Conservation (phyloP, 805 yeast genomes). For the Saccharomycopsis sp. region DNA sequence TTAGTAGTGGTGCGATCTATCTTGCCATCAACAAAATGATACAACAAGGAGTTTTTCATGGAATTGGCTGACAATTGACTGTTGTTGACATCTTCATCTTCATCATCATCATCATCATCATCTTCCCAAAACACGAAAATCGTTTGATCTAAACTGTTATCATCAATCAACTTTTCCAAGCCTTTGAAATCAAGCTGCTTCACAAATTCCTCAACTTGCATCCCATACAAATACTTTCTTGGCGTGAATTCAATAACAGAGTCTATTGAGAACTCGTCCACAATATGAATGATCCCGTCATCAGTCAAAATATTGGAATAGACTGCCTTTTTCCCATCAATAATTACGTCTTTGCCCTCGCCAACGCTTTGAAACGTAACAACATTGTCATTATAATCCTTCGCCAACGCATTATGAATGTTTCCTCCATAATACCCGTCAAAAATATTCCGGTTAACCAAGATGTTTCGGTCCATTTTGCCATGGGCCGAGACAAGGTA, state of each 20-base stretch:
- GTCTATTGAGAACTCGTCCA: slow-evolving; percentile 27
- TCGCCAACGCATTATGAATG: slow-evolving; percentile 16
- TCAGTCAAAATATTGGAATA: slow-evolving; percentile 35
- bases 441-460: slow-evolving; percentile 31
- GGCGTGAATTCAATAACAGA: slow-evolving; percentile 37
- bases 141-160: slow-evolving; percentile 43
- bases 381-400: slow-evolving; percentile 26
- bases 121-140: slow-evolving; percentile 44
- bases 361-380: slow-evolving; percentile 23
- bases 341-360: slow-evolving; percentile 29
- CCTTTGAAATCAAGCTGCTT: slow-evolving; percentile 59
- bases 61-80: too few species aligned
- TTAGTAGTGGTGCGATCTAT: slow-evolving; percentile 30
- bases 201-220: slow-evolving; percentile 54
- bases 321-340: slow-evolving; percentile 31
- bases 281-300: slow-evolving; percentile 44
- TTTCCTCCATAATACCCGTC: slow-evolving; percentile 40
- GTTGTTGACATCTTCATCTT: slow-evolving; percentile 7
- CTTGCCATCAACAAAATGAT: slow-evolving; percentile 52
- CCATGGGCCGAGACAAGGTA: slow-evolving; percentile 34
- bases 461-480: slow-evolving; percentile 23
- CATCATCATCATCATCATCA: slow-evolving; percentile 31
- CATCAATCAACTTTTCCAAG: slow-evolving; percentile 47
- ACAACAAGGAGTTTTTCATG: slow-evolving; percentile 36
- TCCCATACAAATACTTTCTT: slow-evolving; percentile 49